phyloP scores from a whole-genome alignment of 1,139 yeast species.

The Suhomyces ambrosiae region DNA sequence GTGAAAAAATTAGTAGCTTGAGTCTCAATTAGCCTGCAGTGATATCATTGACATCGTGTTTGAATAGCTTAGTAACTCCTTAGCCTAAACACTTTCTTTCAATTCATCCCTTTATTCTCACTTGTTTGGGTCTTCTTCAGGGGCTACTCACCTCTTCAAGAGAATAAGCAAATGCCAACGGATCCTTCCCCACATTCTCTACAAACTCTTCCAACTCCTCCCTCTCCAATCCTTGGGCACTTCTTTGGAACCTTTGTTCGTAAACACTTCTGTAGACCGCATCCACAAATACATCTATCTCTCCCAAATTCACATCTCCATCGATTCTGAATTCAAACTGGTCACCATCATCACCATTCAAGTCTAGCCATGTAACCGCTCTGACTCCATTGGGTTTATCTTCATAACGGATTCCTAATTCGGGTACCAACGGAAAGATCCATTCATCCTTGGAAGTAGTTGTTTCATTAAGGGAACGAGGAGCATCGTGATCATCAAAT shows the following conservation, averaged over 20 bases:
- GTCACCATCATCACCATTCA: constrained; percentile 87
- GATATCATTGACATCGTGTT: too few species aligned
- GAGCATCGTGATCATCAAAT: constrained; percentile 43
- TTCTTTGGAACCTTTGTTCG: constrained; percentile 68
- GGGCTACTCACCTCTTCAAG: too few species aligned
- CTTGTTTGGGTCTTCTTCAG: too few species aligned
- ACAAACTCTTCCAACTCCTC: constrained; percentile 60
- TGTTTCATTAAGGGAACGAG: constrained; percentile 29
- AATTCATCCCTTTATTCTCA: too few species aligned
- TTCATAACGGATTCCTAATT: constrained; percentile 51
- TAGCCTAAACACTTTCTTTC: too few species aligned
- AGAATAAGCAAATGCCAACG: too few species aligned
- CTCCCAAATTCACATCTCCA: constrained; percentile 54
- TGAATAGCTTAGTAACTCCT: too few species aligned
- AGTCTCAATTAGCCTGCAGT: too few species aligned
- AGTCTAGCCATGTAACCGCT: constrained; percentile 78
- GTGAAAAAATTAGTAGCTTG: too few species aligned
- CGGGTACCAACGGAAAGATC: constrained; percentile 67
- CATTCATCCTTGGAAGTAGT: constrained; percentile 60
- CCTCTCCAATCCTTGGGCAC: constrained; percentile 49
- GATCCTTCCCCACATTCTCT: too few species aligned
- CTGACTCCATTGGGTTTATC: constrained; percentile 34
- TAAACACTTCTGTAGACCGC: constrained; percentile 70
- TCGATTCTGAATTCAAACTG: constrained; percentile 75
- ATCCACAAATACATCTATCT: constrained; percentile 65